Evolutionary conservation across 2,329 filamentous ascomycete species (phyloP).

Genomic region (Aspergillus glaucus): DNA sequence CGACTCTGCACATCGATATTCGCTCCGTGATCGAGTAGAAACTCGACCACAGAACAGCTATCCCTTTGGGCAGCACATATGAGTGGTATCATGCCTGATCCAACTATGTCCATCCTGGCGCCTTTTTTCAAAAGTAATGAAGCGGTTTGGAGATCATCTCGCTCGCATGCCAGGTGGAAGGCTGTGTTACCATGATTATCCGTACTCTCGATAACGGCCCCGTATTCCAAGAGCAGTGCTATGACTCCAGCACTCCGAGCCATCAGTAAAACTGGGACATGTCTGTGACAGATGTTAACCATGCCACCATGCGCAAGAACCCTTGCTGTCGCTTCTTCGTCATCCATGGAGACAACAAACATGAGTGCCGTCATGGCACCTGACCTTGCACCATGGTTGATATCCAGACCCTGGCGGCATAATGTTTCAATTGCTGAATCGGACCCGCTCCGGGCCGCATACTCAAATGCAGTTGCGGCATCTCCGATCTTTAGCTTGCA

Average conservation of each 20-base stretch:
- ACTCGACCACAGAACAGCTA: constrained; percentile 4
- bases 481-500: background rate
- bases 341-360: no score
- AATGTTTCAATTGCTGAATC: constrained; percentile 11
- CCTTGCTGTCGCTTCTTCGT: background rate
- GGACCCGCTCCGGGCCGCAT: constrained; percentile 9
- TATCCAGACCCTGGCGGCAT: constrained; percentile 8
- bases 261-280: no score
- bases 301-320: background rate
- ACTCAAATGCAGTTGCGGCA: constrained; percentile 5
- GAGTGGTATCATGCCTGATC: background rate
- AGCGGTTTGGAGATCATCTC: background rate
- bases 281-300: no score
- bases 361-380: no score
- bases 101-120: background rate
- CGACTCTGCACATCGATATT: constrained; percentile 11
- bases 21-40: constrained; percentile 15
- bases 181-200: constrained; percentile 5
- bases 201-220: background rate
- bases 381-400: constrained; percentile 6
- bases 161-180: background rate
- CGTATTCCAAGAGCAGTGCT: background rate
- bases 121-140: background rate
- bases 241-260: background rate
- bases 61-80: constrained; percentile 1